Percentiles rank a stretch among this genome's conserved stretches.
phyloP scores from a whole-genome alignment of 148 eudicot genomes.

The Chenopodium suecicum region DNA sequence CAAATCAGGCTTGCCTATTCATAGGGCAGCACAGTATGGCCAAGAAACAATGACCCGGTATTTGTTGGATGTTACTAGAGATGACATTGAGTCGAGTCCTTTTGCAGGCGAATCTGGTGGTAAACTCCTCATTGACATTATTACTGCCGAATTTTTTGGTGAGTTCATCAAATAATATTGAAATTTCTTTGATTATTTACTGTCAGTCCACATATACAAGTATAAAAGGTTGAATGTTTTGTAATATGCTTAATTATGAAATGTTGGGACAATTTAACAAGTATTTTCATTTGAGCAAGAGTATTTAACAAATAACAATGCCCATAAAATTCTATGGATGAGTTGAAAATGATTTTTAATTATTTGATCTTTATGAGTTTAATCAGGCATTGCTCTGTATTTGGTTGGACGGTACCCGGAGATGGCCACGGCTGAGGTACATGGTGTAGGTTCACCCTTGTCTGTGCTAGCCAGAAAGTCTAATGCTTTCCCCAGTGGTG shows the following conservation, averaged over 20 bases:
- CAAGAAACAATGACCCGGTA: constrained; percentile 18
- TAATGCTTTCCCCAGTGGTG: constrained; percentile 25
- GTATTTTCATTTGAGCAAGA: no score
- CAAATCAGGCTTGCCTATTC: constrained; percentile 25
- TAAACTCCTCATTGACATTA: constrained; percentile 25
- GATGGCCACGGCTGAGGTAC: constrained; percentile 30
- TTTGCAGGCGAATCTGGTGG: constrained; percentile 27
- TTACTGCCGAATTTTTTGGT: constrained; percentile 32
- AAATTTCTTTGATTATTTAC: no score
- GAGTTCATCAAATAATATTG: neutral
- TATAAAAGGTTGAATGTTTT: neutral
- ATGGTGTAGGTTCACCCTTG: constrained; percentile 25
- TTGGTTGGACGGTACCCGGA: constrained; percentile 24
- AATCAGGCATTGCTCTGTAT: constrained; percentile 26
- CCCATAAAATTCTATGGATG: neutral
- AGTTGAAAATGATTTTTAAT: neutral
- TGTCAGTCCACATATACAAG: no score
- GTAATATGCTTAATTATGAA: no score
- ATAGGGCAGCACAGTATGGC: constrained; percentile 30
- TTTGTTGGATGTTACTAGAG: constrained; percentile 17
- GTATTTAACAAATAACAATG: neutral
- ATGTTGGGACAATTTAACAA: no score
- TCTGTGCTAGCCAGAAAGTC: constrained; percentile 24
- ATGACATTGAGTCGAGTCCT: constrained; percentile 30
- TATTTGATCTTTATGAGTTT: neutral